These are phyloP conservation scores for Schrenkiella parvula DNA, from an alignment of 345 rosid species.

Conservation along the genomic window DNA sequence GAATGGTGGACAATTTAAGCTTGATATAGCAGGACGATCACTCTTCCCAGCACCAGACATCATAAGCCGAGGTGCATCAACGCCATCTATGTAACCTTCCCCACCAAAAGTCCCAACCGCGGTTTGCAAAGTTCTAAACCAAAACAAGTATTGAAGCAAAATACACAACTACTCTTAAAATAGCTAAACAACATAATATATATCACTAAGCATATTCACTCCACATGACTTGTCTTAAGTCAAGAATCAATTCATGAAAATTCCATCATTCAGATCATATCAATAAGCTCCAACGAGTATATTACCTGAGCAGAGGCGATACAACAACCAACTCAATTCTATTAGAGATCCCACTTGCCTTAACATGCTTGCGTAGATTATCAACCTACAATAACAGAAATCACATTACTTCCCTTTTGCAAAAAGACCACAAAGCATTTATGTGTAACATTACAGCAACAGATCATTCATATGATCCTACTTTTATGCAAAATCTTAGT, in stretches of 20 bases:
- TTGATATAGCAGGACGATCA: conserved; percentile 47
- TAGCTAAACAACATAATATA: neutral
- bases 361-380: conserved; percentile 64
- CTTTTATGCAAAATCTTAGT: neutral
- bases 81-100: conserved; percentile 40
- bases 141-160: neutral
- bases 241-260: neutral
- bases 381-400: conserved; percentile 44
- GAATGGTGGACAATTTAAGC: conserved; percentile 55
- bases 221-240: neutral
- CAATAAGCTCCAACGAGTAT: neutral
- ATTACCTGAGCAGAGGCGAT: conserved; percentile 66
- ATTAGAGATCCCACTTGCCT: conserved; percentile 41
- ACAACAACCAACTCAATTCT: conserved; percentile 58
- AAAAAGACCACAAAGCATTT: neutral
- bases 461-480: neutral
- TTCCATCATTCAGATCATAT: neutral
- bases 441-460: neutral
- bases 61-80: conserved; percentile 49
- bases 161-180: neutral
- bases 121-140: conserved; percentile 66
- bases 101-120: conserved; percentile 73
- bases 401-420: neutral
- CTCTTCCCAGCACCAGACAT: conserved; percentile 49
- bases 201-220: neutral